Evolutionary conservation across 108 stramenopile genomes (phyloP).

Genomic region (Discostella stelligeroides): DNA sequence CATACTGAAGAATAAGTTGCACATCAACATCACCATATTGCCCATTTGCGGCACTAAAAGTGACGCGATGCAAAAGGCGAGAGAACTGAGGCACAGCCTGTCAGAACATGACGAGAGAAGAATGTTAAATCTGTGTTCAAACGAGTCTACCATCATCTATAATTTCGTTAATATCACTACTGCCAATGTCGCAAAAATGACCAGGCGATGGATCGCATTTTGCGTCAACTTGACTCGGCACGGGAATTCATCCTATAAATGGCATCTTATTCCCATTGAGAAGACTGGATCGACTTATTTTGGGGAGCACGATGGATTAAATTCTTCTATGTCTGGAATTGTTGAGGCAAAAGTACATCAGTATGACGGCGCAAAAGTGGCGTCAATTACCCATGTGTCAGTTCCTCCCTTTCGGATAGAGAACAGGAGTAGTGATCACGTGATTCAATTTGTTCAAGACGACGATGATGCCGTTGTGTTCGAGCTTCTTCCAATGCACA

Average conservation of each 20-base stretch:
- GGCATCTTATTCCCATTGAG: conserved; percentile 39
- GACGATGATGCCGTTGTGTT: conserved; percentile 47
- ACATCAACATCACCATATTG: conserved; percentile 32
- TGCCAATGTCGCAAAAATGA: background rate
- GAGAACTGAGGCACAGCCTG: conserved; percentile 11
- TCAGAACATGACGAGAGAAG: conserved; percentile 8
- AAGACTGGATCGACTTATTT: conserved; percentile 21
- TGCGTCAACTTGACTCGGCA: conserved; percentile 20
- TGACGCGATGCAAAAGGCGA: conserved; percentile 23
- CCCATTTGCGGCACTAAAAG: conserved; percentile 20
- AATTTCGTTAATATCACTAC: conserved; percentile 13
- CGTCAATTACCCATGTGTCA: conserved; percentile 24
- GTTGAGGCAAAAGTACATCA: conserved; percentile 32
- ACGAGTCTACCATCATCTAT: conserved; percentile 37
- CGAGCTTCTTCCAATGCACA: conserved; percentile 50
- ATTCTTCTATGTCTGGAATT: conserved; percentile 42
- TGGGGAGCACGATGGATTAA: conserved; percentile 40
- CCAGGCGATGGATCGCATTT: conserved; percentile 30
- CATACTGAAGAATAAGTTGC: conserved; percentile 44
- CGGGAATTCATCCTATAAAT: conserved; percentile 19
- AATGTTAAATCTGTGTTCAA: conserved; percentile 12
- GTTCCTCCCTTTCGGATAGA: conserved; percentile 45
- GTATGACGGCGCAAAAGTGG: conserved; percentile 17
- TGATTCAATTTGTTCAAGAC: conserved; percentile 45
- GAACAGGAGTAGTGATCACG: conserved; percentile 37